A percentile compares a stretch with the other conserved stretches of the same genome.
These are phyloP conservation scores for Ilex paraguariensis DNA, from an alignment of 305 asterid species.

Conservation along the genomic window DNA sequence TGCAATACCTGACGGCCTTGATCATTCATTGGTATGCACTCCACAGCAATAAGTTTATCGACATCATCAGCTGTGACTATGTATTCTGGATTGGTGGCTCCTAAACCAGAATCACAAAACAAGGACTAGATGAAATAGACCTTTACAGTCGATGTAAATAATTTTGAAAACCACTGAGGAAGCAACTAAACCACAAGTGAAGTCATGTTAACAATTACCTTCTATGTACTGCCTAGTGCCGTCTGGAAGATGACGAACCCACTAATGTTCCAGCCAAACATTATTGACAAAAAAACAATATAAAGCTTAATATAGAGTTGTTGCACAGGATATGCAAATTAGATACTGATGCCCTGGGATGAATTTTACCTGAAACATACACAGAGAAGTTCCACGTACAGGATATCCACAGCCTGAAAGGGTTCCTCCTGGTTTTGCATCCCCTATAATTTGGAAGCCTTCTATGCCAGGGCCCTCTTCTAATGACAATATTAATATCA, in stretches of 20 bases:
- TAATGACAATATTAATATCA: conserved; percentile 26
- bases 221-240: conserved; percentile 97
- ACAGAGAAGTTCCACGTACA: conserved; percentile 94
- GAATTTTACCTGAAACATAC: conserved; percentile 93
- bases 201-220: conserved; percentile 41
- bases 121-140: too few species aligned
- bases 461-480: conserved; percentile 96
- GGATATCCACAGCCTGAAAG: conserved; percentile 95
- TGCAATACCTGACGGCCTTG: conserved; percentile 77
- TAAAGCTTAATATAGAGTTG: background rate
- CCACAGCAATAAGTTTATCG: conserved; percentile 91
- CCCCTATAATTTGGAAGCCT: conserved; percentile 84
- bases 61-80: conserved; percentile 94
- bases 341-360: conserved; percentile 6
- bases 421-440: conserved; percentile 87
- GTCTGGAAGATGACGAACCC: conserved; percentile 99
- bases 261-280: conserved; percentile 37
- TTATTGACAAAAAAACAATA: conserved; percentile 5
- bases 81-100: conserved; percentile 98
- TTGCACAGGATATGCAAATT: background rate
- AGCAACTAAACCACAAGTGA: conserved; percentile 7
- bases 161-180: background rate
- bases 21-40: conserved; percentile 99
- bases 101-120: conserved; percentile 30
- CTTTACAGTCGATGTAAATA: background rate